phyloP scores from a whole-genome alignment of 148 eudicot species.

The Chenopodium suecicum region DNA sequence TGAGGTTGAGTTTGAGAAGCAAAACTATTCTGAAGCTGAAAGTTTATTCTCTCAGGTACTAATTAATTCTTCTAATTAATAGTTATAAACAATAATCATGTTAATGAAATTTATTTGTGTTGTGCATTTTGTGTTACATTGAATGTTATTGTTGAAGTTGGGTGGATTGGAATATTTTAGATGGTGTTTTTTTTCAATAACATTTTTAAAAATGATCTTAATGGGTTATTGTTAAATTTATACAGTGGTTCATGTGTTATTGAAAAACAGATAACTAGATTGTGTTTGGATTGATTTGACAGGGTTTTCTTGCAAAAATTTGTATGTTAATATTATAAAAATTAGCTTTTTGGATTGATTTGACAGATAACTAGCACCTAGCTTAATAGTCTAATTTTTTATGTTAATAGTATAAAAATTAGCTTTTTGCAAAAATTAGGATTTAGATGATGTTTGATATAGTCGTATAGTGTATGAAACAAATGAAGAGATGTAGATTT shows the following conservation, averaged over 20 bases:
- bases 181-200: neutral
- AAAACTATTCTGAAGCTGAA: conserved; percentile 43
- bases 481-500: neutral
- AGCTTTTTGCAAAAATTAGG: neutral
- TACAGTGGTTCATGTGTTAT: neutral
- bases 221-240: neutral
- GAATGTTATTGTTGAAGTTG: neutral
- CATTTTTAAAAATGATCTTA: no score
- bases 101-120: neutral
- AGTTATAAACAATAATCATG: neutral
- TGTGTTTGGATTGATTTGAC: neutral
- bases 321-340: no score
- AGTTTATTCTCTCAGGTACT: conserved; percentile 54
- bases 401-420: no score
- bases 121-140: neutral
- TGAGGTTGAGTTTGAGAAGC: conserved; percentile 41
- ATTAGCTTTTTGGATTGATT: neutral
- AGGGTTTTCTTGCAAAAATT: neutral
- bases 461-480: no score
- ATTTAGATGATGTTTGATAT: neutral
- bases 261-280: neutral
- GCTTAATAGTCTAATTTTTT: neutral
- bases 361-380: neutral
- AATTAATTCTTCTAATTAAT: no score
- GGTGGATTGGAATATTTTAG: neutral